Evolutionary conservation across 345 rosid genomes (phyloP).

Genomic region (Gossypium australe): DNA sequence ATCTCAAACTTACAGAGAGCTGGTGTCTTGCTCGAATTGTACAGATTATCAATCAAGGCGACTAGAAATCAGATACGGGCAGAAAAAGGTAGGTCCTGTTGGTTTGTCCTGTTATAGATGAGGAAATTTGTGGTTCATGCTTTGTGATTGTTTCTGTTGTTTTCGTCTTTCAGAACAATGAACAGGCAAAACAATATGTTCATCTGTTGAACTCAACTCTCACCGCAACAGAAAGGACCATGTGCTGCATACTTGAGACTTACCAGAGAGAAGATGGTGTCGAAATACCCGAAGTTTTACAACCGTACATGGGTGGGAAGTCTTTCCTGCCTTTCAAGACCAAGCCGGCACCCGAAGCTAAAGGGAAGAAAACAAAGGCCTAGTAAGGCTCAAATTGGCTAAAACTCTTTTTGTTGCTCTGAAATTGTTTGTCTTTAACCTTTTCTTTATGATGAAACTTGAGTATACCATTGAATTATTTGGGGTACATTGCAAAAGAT

Average conservation of each 20-base stretch:
- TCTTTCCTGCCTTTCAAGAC: conserved; percentile 71
- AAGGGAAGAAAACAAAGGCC: conserved; percentile 43
- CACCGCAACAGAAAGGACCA: conserved; percentile 89
- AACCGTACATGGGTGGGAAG: conserved; percentile 65
- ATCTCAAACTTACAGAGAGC: conserved; percentile 46
- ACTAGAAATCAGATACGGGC: conserved; percentile 84
- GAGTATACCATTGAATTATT: not conserved
- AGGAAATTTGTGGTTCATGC: not conserved
- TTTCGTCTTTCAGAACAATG: conserved; percentile 53
- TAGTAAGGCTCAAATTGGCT: not conserved
- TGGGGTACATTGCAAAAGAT: not conserved
- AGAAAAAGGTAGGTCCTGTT: conserved; percentile 63
- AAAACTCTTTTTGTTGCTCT: not conserved
- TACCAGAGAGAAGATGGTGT: conserved; percentile 82
- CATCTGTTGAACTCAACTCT: conserved; percentile 92
- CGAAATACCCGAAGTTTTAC: conserved; percentile 66
- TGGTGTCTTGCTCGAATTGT: conserved; percentile 9
- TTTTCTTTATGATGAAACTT: too few species aligned
- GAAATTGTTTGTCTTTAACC: not conserved
- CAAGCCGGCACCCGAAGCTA: conserved; percentile 35
- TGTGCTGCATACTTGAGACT: conserved; percentile 91
- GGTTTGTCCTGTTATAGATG: not conserved
- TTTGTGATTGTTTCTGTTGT: not conserved
- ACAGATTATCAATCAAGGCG: conserved; percentile 35
- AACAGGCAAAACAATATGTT: conserved; percentile 71